phyloP scores from a whole-genome alignment of 495 filamentous ascomycete genomes.

The Neurospora tetrasperma region DNA sequence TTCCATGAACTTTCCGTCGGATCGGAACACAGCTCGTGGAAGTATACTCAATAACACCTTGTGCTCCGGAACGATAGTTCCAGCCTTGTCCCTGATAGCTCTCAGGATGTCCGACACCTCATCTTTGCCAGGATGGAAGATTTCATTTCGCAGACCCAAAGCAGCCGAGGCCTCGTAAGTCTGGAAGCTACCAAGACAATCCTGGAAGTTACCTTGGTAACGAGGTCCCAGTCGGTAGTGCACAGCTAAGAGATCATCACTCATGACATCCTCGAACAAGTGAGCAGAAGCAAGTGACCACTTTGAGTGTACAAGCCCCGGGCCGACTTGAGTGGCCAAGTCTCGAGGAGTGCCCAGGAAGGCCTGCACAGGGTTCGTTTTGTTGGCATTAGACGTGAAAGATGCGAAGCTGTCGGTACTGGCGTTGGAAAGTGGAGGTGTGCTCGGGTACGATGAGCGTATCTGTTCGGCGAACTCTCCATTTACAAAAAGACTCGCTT shows the following conservation, averaged over 20 bases:
- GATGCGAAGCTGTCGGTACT: slow-evolving; percentile 52
- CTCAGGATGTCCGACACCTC: slow-evolving; percentile 85
- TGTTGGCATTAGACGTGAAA: slow-evolving; percentile 43
- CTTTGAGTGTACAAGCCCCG: slow-evolving; percentile 60
- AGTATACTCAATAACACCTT: slow-evolving; percentile 81
- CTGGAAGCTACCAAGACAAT: slow-evolving; percentile 90
- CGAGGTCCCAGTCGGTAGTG: slow-evolving; percentile 80
- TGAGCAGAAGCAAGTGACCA: slow-evolving; percentile 89
- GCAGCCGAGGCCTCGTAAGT: slow-evolving; percentile 93
- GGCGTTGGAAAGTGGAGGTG: slow-evolving; percentile 49
- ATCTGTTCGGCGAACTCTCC: slow-evolving; percentile 90
- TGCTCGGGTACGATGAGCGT: slow-evolving; percentile 73
- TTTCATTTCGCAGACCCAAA: slow-evolving; percentile 82
- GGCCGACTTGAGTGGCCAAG: slow-evolving; percentile 70
- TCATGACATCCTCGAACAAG: slow-evolving; percentile 76
- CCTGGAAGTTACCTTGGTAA: slow-evolving; percentile 93
- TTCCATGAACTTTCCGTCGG: slow-evolving; percentile 64
- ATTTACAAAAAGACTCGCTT: slow-evolving; percentile 82
- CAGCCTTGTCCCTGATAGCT: slow-evolving; percentile 75
- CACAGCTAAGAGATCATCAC: slow-evolving; percentile 85
- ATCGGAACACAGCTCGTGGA: slow-evolving; percentile 64
- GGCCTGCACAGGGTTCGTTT: slow-evolving; percentile 65
- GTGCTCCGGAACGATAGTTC: slow-evolving; percentile 66
- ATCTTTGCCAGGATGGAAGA: slow-evolving; percentile 81
- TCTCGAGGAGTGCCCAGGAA: slow-evolving; percentile 92